Evolutionary conservation across 345 rosid species (phyloP).

Genomic region (Iberis pinnata): DNA sequence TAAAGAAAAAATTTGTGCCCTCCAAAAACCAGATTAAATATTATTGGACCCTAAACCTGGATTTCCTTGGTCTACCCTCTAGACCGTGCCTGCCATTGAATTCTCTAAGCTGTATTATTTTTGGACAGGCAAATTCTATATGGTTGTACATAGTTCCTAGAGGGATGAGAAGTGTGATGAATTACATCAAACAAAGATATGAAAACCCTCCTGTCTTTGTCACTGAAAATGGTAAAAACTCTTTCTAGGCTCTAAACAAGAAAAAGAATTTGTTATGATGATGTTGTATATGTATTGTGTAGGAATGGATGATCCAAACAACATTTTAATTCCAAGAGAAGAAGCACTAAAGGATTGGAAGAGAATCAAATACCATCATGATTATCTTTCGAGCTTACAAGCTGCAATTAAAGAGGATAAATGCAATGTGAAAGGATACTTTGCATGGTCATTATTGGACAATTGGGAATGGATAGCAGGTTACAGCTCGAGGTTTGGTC

Average conservation of each 20-base stretch:
- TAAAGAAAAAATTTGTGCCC: no score
- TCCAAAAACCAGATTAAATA: no score
- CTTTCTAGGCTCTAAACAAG: background rate
- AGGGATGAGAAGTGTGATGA: slow-evolving; percentile 57
- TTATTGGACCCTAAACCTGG: no score
- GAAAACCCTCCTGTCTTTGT: slow-evolving; percentile 44
- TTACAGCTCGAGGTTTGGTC: slow-evolving; percentile 82
- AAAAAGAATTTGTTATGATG: background rate
- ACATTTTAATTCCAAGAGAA: slow-evolving; percentile 34
- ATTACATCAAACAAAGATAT: slow-evolving; percentile 41
- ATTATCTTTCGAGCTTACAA: slow-evolving; percentile 69
- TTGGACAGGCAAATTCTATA: slow-evolving; percentile 46
- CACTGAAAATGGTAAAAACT: slow-evolving; percentile 47
- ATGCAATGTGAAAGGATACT: slow-evolving; percentile 91
- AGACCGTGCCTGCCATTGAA: no score
- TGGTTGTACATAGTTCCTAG: slow-evolving; percentile 56
- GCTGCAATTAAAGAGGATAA: slow-evolving; percentile 90
- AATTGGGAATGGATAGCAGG: slow-evolving; percentile 98
- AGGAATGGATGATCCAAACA: slow-evolving; percentile 93
- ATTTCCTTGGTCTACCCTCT: no score
- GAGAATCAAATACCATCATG: slow-evolving; percentile 73
- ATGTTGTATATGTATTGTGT: slow-evolving; percentile 16
- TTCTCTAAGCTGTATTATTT: background rate
- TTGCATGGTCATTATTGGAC: slow-evolving; percentile 82
- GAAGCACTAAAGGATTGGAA: slow-evolving; percentile 67